Evolutionary conservation across 257 asterid species (phyloP).

Genomic region (Solanum acaule): DNA sequence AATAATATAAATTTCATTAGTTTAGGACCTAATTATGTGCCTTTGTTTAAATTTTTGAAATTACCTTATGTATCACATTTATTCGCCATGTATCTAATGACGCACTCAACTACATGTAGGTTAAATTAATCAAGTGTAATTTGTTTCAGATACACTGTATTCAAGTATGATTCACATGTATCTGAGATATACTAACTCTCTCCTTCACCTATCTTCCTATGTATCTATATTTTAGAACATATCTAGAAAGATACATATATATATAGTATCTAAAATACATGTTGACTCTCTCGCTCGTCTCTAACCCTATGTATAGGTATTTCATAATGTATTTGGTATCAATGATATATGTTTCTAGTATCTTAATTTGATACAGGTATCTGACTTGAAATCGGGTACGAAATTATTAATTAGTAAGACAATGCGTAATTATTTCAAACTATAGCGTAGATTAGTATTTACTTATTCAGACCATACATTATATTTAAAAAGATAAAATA

Average conservation of each 20-base stretch:
- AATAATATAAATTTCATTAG: background rate
- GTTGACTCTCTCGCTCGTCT: background rate
- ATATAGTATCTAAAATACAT: too few relatives aligned
- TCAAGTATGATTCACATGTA: too few relatives aligned
- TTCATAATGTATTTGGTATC: background rate
- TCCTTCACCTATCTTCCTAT: too few relatives aligned
- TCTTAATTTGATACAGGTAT: too few relatives aligned
- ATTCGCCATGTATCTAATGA: too few relatives aligned
- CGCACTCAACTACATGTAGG: too few relatives aligned
- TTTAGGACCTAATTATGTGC: too few relatives aligned
- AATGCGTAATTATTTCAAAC: background rate
- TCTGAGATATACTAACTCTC: too few relatives aligned
- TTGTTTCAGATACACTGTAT: too few relatives aligned
- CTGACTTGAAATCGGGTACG: background rate
- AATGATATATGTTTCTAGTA: background rate
- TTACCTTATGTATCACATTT: too few relatives aligned
- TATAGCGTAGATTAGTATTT: background rate
- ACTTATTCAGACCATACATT: background rate
- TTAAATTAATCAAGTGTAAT: too few relatives aligned
- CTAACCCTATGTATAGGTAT: background rate
- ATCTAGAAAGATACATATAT: background rate
- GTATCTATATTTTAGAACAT: background rate
- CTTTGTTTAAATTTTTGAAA: too few relatives aligned
- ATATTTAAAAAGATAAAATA: background rate
- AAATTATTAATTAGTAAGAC: background rate